Evolutionary conservation across 2,329 filamentous ascomycete species (phyloP), one percentile per base, ranked within the genome.

Genomic region (Nemania sp.): DNA sequence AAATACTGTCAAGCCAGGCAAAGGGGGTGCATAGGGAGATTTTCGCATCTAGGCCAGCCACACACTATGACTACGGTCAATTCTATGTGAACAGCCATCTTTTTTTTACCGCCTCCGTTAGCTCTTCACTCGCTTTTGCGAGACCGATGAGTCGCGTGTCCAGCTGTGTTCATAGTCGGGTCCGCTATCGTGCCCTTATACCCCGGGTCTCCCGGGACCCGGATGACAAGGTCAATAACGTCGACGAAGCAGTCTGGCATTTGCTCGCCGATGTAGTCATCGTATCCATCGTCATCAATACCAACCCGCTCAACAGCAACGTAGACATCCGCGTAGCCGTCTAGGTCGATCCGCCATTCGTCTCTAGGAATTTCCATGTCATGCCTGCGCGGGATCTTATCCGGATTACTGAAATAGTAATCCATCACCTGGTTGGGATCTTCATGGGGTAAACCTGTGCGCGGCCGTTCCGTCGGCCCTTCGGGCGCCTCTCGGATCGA

Each of bases 101-200:
- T 26, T 28, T 45, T 23, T 47, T 54, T 19, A 50, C 34, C 1
- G 52, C 48, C 48, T 52, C 48, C 5, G 52, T 48, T 4, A 52
- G 42, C n/a, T 56, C 52, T 42, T 57, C 54, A 8, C 46, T 54
- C 31, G 51, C 55, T 19, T 43, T 50, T 22, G 55, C 55, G 7
- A 57, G 22, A 8, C 12, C 19, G 17, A 54, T 54, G n/a, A 36
- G 51, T 14, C 42, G 34, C 20, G 51, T 47, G 30, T 57, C 51
- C 19, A 20, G 36, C 2, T 51, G 51, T 20, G 40, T n/a, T n/a
- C n/a, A n/a, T n/a, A n/a, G n/a, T n/a, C n/a, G n/a, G n/a, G n/a
- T n/a, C n/a, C n/a, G n/a, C n/a, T n/a, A n/a, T n/a, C n/a, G n/a
- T n/a, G n/a, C n/a, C 28, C 15, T 20, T n/a, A 26, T 33, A 44